Evolutionary conservation across 192 early-diverging fungal species (phyloP).

Genomic region (Entomortierella lignicola): DNA sequence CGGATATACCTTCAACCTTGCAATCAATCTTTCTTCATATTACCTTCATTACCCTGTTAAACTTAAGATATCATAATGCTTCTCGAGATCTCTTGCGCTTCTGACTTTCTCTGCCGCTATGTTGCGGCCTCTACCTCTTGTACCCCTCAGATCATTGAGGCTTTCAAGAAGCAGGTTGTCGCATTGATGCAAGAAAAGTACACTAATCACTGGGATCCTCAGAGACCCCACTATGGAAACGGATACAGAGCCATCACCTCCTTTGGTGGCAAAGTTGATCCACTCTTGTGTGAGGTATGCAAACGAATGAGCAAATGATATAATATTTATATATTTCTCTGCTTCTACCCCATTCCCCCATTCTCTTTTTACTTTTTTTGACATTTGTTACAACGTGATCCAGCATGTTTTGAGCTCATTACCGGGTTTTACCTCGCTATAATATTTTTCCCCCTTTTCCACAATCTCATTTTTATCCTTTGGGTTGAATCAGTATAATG

Average conservation of each 20-base stretch:
- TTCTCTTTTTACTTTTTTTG: neutral
- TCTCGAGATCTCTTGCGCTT: constrained; percentile 48
- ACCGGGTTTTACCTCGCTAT: no score
- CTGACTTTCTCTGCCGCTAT: constrained; percentile 47
- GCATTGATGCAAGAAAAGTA: constrained; percentile 68
- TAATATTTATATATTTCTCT: constrained; percentile 1
- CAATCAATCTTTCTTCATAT: neutral
- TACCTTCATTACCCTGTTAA: neutral
- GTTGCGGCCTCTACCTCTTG: constrained; percentile 33
- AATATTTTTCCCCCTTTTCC: neutral
- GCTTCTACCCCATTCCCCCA: neutral
- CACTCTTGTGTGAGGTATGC: constrained; percentile 64
- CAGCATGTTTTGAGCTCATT: no score
- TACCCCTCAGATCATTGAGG: constrained; percentile 44
- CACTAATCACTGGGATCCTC: constrained; percentile 77
- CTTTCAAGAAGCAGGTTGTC: constrained; percentile 64
- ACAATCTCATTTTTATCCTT: neutral
- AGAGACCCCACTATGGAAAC: constrained; percentile 73
- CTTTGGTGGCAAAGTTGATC: constrained; percentile 75
- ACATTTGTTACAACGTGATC: neutral
- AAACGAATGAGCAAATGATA: neutral
- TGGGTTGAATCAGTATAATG: constrained; percentile 14
- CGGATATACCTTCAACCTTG: neutral
- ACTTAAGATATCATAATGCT: constrained; percentile 13
- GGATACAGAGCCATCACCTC: constrained; percentile 82